phyloP scores from a whole-genome alignment of 768 basidiomycete species.

The Boletellus emodensis region DNA sequence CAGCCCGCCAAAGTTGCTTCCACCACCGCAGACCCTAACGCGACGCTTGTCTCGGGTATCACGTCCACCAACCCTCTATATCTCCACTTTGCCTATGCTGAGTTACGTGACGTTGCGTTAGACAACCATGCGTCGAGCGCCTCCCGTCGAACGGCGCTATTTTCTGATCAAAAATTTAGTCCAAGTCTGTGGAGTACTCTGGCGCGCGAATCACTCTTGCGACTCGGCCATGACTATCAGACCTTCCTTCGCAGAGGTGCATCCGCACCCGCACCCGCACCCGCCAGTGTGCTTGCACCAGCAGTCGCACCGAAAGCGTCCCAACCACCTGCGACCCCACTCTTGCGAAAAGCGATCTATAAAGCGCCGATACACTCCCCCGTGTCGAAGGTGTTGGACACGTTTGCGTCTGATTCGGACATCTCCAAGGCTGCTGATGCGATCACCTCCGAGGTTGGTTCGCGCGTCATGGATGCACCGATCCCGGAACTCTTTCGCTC shows the following conservation, averaged over 20 bases:
- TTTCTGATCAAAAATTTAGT: conserved; percentile 63
- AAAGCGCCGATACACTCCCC: conserved; percentile 46
- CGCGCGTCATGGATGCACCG: conserved; percentile 26
- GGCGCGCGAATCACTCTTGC: conserved; percentile 52
- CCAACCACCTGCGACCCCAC: conserved; percentile 34
- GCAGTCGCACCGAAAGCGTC: conserved; percentile 24
- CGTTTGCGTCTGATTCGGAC: conserved; percentile 58
- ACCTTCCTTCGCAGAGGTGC: conserved; percentile 56
- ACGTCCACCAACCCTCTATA: conserved; percentile 49
- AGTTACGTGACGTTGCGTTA: conserved; percentile 51
- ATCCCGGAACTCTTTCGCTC: conserved; percentile 51
- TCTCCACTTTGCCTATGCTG: conserved; percentile 63
- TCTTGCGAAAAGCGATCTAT: conserved; percentile 38
- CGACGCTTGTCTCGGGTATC: conserved; percentile 60
- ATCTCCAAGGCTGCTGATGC: conserved; percentile 48
- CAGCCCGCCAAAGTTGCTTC: conserved; percentile 48
- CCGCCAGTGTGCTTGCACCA: conserved; percentile 17
- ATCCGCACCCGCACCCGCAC: conserved; percentile 25
- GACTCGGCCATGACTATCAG: conserved; percentile 69
- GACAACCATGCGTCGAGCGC: conserved; percentile 39
- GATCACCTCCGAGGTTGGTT: conserved; percentile 34
- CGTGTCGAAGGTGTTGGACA: conserved; percentile 47
- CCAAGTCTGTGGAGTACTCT: conserved; percentile 63
- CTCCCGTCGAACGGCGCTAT: conserved; percentile 51
- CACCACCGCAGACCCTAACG: conserved; percentile 47